Evolutionary conservation across 352 stramenopile species (phyloP).

Genomic region (Phytophthora cryptogea): DNA sequence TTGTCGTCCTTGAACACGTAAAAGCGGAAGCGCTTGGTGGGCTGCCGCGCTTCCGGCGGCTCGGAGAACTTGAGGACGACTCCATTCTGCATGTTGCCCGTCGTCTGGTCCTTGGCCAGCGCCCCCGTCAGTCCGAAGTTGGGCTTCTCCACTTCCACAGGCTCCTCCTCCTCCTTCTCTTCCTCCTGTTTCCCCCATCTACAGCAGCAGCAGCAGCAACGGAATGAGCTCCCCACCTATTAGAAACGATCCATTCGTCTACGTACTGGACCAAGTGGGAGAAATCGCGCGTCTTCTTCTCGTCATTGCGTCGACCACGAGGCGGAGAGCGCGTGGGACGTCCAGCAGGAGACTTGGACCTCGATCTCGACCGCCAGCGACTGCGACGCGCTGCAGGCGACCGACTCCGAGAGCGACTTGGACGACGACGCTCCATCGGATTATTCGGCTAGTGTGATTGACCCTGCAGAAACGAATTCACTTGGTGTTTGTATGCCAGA

Average conservation of each 20-base stretch:
- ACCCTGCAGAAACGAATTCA: slow-evolving; percentile 22
- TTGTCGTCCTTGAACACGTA: slow-evolving; percentile 97
- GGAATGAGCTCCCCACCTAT: no score
- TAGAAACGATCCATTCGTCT: no score
- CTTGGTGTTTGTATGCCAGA: slow-evolving; percentile 17
- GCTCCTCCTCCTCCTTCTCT: slow-evolving; percentile 53
- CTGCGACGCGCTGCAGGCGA: slow-evolving; percentile 14
- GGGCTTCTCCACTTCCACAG: slow-evolving; percentile 91
- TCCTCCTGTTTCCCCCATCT: slow-evolving; percentile 83
- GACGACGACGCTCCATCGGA: slow-evolving; percentile 16
- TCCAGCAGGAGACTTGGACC: slow-evolving; percentile 21
- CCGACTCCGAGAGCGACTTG: slow-evolving; percentile 23
- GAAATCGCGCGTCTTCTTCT: slow-evolving; percentile 62
- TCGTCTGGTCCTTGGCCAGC: slow-evolving; percentile 94
- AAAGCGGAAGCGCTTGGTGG: slow-evolving; percentile 93
- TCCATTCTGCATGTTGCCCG: slow-evolving; percentile 96
- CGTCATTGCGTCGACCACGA: slow-evolving; percentile 17
- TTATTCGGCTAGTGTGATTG: not conserved
- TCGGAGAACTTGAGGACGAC: slow-evolving; percentile 98
- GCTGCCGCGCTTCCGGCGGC: slow-evolving; percentile 93
- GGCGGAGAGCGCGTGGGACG: slow-evolving; percentile 1
- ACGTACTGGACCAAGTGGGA: slow-evolving; percentile 60
- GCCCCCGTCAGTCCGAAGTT: slow-evolving; percentile 98
- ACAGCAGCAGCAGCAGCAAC: not conserved
- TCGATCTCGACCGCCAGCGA: slow-evolving; percentile 23